A percentile compares a stretch with the other conserved stretches of the same genome.
phyloP scores from a whole-genome alignment of 495 filamentous ascomycete species.

The Hyaloscypha bicolor region DNA sequence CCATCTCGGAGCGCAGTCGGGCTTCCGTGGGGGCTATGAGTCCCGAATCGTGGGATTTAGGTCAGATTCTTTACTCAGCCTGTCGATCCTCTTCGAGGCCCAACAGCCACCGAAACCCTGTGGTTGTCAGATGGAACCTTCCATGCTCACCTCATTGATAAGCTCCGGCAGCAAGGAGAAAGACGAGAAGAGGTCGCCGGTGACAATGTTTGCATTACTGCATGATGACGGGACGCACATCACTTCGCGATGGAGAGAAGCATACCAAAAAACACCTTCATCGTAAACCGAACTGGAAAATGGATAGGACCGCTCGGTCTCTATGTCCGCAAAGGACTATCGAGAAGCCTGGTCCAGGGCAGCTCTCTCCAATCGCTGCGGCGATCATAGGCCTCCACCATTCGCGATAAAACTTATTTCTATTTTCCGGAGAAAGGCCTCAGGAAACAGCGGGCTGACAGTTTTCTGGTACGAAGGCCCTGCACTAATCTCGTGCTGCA shows the following conservation, averaged over 20 bases:
- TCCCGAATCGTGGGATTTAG: constrained; percentile 1
- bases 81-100: neutral
- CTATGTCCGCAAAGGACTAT: neutral
- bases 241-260: neutral
- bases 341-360: neutral
- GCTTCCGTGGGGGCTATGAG: neutral
- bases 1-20: neutral
- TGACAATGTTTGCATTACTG: neutral
- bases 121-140: neutral
- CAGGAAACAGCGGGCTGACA: neutral
- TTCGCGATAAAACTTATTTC: too few relatives aligned
- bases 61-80: neutral
- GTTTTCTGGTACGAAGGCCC: neutral
- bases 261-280: neutral
- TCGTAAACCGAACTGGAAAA: neutral
- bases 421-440: neutral
- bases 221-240: neutral
- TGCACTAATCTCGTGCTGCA: neutral
- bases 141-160: neutral
- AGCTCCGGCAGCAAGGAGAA: neutral
- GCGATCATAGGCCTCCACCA: too few relatives aligned
- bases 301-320: neutral
- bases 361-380: neutral
- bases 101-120: neutral
- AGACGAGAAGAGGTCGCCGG: neutral